Base-by-base conservation (phyloP, 2,329 filamentous ascomycete genomes). In the Pyrenophora graminea region DNA sequence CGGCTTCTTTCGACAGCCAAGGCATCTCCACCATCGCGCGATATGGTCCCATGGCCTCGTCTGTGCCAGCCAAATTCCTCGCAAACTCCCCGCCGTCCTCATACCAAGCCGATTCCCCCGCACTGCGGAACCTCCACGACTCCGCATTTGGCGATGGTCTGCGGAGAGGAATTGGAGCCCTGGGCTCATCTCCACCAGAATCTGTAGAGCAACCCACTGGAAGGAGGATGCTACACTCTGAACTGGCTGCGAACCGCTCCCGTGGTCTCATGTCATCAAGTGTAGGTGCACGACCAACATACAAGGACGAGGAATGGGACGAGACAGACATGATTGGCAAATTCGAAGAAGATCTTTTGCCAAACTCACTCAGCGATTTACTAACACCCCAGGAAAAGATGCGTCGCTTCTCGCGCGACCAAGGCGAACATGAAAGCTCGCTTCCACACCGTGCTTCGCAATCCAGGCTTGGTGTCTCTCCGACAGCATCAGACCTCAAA, bases 1-100 rank as follows among this genome's bases (percentile, higher is more conserved):
- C 94, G 1, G 90, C 92, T 7, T 97, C 93, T 0, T 97, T 97
- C 71, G 94, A 97, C 74, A 96, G 91, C 64, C 94, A 97, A 67
- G 93, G 92, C 42, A 90, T 97, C 45, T 97, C 92, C 9, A 90
- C 93, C 71, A 91, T 91, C 56, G 92, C 93, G 15, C 85, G 91
- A 53, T 91, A 92, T 70, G 94, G 90, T 0, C 91, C 92, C 0
- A 91, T 95, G 74, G 92, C 93, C 6, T 90, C 92, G 0, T 97
- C 93, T 0, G 89, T 97, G 9, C 94, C 94, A 8, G 90, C 91
- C 44, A 90, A 93, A 64, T 97, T 97, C 65, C 79, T 97, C 60
- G 92, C 96, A 45, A 91, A 89, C 7, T 91, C 91, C 4, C 88
- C 91, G 2, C 84, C 87, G 1, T 91, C 90, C 0, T 80, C 78